phyloP scores from a whole-genome alignment of 441 rosid genomes.

The Gossypium gossypioides region DNA sequence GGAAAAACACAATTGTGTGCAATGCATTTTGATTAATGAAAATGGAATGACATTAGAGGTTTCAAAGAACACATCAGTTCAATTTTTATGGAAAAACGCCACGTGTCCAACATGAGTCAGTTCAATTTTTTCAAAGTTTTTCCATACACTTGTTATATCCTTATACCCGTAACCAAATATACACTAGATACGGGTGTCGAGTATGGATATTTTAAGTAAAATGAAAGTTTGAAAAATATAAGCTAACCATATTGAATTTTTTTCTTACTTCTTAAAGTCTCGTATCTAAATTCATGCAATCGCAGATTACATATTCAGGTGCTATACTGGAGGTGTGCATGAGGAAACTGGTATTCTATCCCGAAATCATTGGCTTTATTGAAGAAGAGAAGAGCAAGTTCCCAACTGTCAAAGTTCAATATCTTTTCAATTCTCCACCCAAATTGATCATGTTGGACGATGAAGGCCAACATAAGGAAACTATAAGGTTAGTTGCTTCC shows the following conservation, averaged over 20 bases:
- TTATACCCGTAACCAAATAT: no score
- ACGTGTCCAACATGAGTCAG: no score
- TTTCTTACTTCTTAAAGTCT: neutral
- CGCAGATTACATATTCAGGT: slow-evolving; percentile 33
- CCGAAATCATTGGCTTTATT: slow-evolving; percentile 74
- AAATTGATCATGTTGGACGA: slow-evolving; percentile 78
- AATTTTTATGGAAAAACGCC: neutral
- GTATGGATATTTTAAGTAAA: neutral
- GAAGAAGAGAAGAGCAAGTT: slow-evolving; percentile 81
- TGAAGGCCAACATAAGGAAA: slow-evolving; percentile 67
- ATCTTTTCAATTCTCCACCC: slow-evolving; percentile 79
- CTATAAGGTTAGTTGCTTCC: slow-evolving; percentile 49
- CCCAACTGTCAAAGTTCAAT: slow-evolving; percentile 57
- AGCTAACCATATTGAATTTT: no score
- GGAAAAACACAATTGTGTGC: neutral
- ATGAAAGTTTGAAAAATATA: neutral
- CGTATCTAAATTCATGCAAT: neutral
- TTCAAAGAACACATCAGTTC: neutral
- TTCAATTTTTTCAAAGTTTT: no score
- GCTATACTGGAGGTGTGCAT: slow-evolving; percentile 82
- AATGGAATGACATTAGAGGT: no score
- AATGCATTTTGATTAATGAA: neutral
- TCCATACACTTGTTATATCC: no score
- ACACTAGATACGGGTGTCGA: no score
- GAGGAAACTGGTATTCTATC: slow-evolving; percentile 85